Evolutionary conservation across 306 rosid genomes (phyloP).

Genomic region (Myrica gale): DNA sequence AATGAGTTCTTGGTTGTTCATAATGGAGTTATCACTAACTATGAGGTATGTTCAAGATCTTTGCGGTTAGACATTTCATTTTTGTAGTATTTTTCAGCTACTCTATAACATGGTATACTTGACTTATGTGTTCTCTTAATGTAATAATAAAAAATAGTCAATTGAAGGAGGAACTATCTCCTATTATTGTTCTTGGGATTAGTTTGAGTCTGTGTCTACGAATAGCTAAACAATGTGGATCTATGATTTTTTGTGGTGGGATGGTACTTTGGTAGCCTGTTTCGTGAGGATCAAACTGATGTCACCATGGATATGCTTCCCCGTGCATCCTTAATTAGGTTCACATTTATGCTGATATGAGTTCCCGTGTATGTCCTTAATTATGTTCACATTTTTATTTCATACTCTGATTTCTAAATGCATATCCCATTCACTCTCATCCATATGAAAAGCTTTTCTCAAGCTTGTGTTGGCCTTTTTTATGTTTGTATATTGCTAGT

Average conservation of each 20-base stretch:
- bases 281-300: too few relatives aligned
- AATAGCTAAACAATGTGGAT: neutral
- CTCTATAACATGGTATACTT: neutral
- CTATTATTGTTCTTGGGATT: neutral
- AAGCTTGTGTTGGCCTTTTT: neutral
- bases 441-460: neutral
- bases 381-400: neutral
- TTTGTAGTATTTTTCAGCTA: constrained; percentile 9
- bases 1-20: constrained; percentile 93
- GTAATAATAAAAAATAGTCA: neutral
- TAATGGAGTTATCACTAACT: constrained; percentile 86
- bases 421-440: neutral
- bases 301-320: neutral
- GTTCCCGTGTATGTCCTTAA: neutral
- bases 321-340: neutral
- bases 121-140: neutral
- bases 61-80: neutral
- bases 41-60: constrained; percentile 56
- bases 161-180: neutral
- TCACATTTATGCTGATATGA: neutral
- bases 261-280: too few relatives aligned
- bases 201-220: neutral
- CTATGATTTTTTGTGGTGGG: too few relatives aligned
- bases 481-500: neutral
- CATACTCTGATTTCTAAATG: neutral